Conservation (phyloP, 352 stramenopile genomes). For the Phytophthora tubulina region DNA sequence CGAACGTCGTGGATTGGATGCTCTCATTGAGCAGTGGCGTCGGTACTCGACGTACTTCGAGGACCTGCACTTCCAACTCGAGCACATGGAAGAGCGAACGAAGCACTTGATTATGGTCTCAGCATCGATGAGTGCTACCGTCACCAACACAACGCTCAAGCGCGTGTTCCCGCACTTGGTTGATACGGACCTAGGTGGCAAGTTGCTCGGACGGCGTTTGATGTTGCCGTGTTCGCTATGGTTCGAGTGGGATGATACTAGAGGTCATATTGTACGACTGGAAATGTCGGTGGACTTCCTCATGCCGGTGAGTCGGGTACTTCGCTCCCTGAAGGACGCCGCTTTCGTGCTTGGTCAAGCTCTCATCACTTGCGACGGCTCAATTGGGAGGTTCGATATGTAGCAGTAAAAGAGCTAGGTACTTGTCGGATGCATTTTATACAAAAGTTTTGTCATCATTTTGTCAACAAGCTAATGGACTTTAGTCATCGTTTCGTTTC, state of each 20-base stretch:
- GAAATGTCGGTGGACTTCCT: constrained; percentile 32
- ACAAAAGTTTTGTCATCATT: no score
- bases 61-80: constrained; percentile 39
- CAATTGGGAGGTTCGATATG: constrained; percentile 5
- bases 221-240: constrained; percentile 18
- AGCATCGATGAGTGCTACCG: constrained; percentile 1
- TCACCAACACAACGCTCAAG: constrained; percentile 11
- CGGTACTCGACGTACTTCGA: constrained; percentile 35
- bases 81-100: constrained; percentile 20
- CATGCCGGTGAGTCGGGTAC: not conserved
- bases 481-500: no score
- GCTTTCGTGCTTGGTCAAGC: constrained; percentile 21
- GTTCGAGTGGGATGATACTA: constrained; percentile 21
- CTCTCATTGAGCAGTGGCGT: constrained; percentile 30
- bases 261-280: not conserved
- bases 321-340: constrained; percentile 12
- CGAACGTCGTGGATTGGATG: constrained; percentile 12
- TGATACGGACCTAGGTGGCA: not conserved
- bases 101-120: constrained; percentile 6
- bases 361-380: constrained; percentile 12
- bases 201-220: constrained; percentile 22
- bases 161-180: constrained; percentile 18
- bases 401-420: no score
- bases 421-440: no score
- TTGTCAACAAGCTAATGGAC: no score